phyloP scores from a whole-genome alignment of 1,284 basidiomycete species.

The Austropuccinia psidii region DNA sequence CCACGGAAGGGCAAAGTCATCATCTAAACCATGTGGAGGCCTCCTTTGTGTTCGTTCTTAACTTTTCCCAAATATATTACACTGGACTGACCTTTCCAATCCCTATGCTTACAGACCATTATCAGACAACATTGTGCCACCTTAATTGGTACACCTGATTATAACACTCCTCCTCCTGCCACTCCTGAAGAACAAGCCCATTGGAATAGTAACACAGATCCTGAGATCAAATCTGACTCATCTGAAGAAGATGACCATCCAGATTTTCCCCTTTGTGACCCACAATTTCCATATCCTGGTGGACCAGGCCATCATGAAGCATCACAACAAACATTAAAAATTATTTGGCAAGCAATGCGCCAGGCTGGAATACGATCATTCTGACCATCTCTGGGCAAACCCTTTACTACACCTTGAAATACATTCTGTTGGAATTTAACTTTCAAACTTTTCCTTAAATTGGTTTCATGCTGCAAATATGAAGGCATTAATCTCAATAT shows the following conservation, averaged over 20 bases:
- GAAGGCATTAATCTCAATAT: too few species aligned
- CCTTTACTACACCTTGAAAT: neutral
- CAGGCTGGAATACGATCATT: neutral
- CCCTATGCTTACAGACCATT: neutral
- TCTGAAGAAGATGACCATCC: too few species aligned
- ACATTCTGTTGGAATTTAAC: neutral
- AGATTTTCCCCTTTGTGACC: too few species aligned
- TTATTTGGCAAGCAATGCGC: neutral
- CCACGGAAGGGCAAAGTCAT: too few species aligned
- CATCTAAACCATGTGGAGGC: too few species aligned
- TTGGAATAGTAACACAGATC: neutral
- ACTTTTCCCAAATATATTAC: too few species aligned
- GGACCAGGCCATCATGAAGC: neutral
- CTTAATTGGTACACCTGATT: neutral
- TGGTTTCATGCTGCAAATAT: neutral
- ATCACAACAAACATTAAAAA: neutral
- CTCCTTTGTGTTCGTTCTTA: too few species aligned
- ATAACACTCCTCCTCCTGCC: slow-evolving; percentile 1
- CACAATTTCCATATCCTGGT: neutral
- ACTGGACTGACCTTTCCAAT: too few species aligned
- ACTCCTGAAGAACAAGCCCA: neutral
- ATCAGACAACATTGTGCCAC: neutral
- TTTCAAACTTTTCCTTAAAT: too few species aligned
- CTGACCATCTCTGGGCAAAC: neutral
- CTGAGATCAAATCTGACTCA: too few species aligned